phyloP scores from a whole-genome alignment of 257 asterid species.

The Eustoma russellianum region DNA sequence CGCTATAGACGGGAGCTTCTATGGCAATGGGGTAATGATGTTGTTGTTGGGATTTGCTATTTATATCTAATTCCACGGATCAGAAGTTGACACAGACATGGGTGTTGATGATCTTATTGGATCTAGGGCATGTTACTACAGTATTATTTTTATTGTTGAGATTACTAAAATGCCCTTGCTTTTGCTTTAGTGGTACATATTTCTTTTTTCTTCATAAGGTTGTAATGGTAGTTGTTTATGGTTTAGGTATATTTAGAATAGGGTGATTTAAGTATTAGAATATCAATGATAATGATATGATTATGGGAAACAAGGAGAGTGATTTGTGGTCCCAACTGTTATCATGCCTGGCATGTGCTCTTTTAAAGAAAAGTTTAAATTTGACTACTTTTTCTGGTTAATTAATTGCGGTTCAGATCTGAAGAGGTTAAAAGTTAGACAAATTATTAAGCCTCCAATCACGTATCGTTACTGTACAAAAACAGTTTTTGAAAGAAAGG shows the following conservation, averaged over 20 bases:
- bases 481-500: too few relatives aligned
- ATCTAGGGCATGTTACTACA: constrained; percentile 72
- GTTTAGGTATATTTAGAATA: constrained; percentile 28
- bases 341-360: constrained; percentile 24
- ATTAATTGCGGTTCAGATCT: too few relatives aligned
- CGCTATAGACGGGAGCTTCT: too few relatives aligned
- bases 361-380: constrained; percentile 18
- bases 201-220: constrained; percentile 13
- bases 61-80: constrained; percentile 17
- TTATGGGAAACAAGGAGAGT: constrained; percentile 49
- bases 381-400: constrained; percentile 5
- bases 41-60: too few relatives aligned
- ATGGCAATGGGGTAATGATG: too few relatives aligned
- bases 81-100: constrained; percentile 33
- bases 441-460: too few relatives aligned
- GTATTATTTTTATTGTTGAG: constrained; percentile 23
- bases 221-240: constrained; percentile 17
- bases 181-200: constrained; percentile 13
- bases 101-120: constrained; percentile 44
- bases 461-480: too few relatives aligned
- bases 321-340: constrained; percentile 50
- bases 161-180: constrained; percentile 8
- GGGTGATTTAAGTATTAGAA: constrained; percentile 6
- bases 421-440: too few relatives aligned
- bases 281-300: constrained; percentile 50